Evolutionary conservation across 805 yeast species (phyloP).

Genomic region (Yamadazyma phyllophila): DNA sequence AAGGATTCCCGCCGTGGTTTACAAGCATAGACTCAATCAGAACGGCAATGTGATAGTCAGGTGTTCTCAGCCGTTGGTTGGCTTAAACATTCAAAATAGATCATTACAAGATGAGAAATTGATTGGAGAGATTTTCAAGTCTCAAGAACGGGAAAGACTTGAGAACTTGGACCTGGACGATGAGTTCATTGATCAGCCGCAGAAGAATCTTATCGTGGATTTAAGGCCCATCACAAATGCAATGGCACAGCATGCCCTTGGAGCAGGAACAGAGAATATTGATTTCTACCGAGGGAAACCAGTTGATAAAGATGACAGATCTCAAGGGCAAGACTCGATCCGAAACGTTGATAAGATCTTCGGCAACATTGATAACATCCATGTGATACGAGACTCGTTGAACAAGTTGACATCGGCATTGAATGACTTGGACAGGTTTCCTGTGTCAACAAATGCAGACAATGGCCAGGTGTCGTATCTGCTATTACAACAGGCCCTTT

Average conservation of each 20-base stretch:
- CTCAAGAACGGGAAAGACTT: conserved; percentile 43
- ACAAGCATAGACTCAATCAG: conserved; percentile 54
- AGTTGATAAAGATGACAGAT: conserved; percentile 4
- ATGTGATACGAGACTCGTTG: conserved; percentile 87
- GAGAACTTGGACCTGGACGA: conserved; percentile 16
- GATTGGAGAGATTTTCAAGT: conserved; percentile 66
- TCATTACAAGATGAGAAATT: conserved; percentile 90
- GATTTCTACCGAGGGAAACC: conserved; percentile 66
- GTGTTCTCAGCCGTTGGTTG: conserved; percentile 91
- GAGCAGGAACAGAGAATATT: conserved; percentile 96
- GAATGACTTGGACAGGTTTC: conserved; percentile 64
- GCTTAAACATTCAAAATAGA: conserved; percentile 73
- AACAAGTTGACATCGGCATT: conserved; percentile 59
- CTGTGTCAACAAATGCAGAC: conserved; percentile 20
- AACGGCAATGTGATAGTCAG: conserved; percentile 80
- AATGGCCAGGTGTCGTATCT: conserved; percentile 19
- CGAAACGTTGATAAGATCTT: conserved; percentile 60
- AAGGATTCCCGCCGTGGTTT: conserved; percentile 79
- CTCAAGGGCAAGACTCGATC: conserved; percentile 1
- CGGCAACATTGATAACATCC: conserved; percentile 91
- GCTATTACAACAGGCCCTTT: conserved; percentile 48
- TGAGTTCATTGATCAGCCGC: conserved; percentile 33
- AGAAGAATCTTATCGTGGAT: conserved; percentile 73
- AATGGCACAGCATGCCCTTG: conserved; percentile 92
- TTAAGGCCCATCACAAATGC: conserved; percentile 93